Base-by-base conservation (phyloP, 768 basidiomycete species). In the Amylocystis lapponica region DNA sequence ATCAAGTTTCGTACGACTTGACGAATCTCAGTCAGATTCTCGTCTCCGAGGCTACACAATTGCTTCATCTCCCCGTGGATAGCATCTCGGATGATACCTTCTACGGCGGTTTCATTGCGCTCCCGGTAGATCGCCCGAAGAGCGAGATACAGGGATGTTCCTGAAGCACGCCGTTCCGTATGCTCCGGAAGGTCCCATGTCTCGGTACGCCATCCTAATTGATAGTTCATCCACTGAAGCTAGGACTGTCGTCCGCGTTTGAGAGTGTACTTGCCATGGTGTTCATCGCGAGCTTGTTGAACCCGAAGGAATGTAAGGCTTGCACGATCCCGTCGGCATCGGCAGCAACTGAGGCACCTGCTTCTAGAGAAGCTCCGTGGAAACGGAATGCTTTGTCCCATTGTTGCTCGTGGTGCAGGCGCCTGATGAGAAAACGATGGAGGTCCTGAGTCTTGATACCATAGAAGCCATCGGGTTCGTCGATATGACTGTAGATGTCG, bases 381-480 rank as follows among this genome's bases (percentile, higher is more conserved):
- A 88, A 88, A 25, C 76, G 77, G 54, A 98, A 90, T 0, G 94
- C 92, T 56, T 86, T 88, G 34, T 84, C 81, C 87, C 92, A 95
- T 57, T 94, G 85, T 16, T 81, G 75, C 61, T 99, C 96, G 50
- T 99, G 96, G 52, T 90, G 87, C 49, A 95, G 83, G 9, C 90
- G 79, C 49, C 81, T 84, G 39, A 93, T 71, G 27, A 99, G 73
- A 43, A 93, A 86, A 33, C 77, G 74, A 20, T 79, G 75, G n/a
- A 88, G 74, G 56, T 98, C 81, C 25, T 72, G 64, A 6, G 85
- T 81, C 48, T 83, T 74, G 46, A 98, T 92, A 5, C 92, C 92
- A 62, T 99, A 99, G 61, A 99, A 99, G 2, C 96, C 93, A 54
- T 99, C 96, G 0, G 94, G 94, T 60, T 99, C 96, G 56, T 96